phyloP scores from a whole-genome alignment of 2,329 filamentous ascomycete species.

The Cladorrhinum sp. region DNA sequence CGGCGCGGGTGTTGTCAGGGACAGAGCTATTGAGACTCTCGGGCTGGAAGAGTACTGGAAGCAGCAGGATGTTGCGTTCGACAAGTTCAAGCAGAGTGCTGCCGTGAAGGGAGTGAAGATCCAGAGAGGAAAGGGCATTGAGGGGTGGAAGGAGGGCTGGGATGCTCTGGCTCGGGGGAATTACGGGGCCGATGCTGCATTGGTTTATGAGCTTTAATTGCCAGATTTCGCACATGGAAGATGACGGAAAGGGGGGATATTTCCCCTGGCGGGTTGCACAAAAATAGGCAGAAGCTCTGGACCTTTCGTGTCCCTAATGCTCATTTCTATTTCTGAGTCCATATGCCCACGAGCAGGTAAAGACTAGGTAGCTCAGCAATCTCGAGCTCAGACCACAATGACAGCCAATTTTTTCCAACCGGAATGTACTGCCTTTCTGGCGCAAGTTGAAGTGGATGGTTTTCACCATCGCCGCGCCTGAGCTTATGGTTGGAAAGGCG shows the following conservation, averaged over 20 bases:
- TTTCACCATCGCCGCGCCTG: not conserved
- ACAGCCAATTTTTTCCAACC: not conserved
- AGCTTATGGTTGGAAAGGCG: not conserved
- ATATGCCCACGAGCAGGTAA: no score
- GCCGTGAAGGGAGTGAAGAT: slow-evolving; percentile 4
- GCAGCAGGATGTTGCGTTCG: not conserved
- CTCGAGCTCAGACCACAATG: not conserved
- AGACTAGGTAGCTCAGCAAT: no score
- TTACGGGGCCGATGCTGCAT: slow-evolving; percentile 4
- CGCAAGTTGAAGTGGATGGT: not conserved
- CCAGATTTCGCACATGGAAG: no score
- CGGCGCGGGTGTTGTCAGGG: slow-evolving; percentile 7
- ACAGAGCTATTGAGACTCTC: slow-evolving; percentile 1
- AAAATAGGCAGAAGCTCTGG: no score
- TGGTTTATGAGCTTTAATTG: slow-evolving; percentile 14
- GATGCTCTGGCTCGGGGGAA: slow-evolving; percentile 11
- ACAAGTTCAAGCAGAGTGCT: slow-evolving; percentile 5
- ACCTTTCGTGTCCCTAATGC: no score
- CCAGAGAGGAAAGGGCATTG: slow-evolving; percentile 4
- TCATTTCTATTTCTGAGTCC: no score
- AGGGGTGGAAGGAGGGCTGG: slow-evolving; percentile 10
- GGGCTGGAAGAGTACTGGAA: slow-evolving; percentile 9
- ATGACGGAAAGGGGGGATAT: no score
- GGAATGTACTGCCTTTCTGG: not conserved
- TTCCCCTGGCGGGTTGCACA: no score